Evolutionary conservation across 768 basidiomycete genomes (phyloP), one percentile per base, ranked within the genome.

Genomic region (Naematelia aurantialba): DNA sequence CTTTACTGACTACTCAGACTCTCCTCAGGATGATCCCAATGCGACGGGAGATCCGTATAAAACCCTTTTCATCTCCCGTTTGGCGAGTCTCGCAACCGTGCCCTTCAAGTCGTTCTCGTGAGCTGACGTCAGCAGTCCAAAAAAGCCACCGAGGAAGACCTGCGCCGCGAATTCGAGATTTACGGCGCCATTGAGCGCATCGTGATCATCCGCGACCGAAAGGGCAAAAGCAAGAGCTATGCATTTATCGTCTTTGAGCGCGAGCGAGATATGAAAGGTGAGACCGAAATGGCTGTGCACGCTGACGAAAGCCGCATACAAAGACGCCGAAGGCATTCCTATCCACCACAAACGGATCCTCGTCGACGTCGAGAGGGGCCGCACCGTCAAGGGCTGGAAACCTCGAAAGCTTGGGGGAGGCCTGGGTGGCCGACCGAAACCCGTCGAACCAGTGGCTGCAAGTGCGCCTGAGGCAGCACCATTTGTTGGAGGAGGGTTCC

Each of bases 261-360:
- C 27, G 96, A 98, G 79, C 85, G 93, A 59, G 96, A 99, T 76
- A 99, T 99, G 96, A 98, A 98, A 84, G 93, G 93, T 93, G 64
- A 59, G 75, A 54, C 13, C 30, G 26, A 22, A 50, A 10, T n/a
- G n/a, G n/a, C n/a, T n/a, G n/a, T n/a, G n/a, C n/a, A 25, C 14
- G 48, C 22, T 50, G 48, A 50, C 22, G 24, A 10, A 64, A 80
- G 79, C 79, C 34, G 96, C 94, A 13, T 99, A 98, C 83, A 98
- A 98, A 79, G 96, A 98, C 76, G 97, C 93, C 19, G 94, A 98
- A 70, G 90, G 92, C 22, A 83, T 99, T 45, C 89, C 91, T 62
- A 91, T 99, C 66, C 89, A 92, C 83, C 90, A 91, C 71, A 96
- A 96, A 77, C 84, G 89, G 68, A 93, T 98, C 65, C 82, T 98